phyloP scores from a whole-genome alignment of 148 eudicot genomes.

The Cornus suecica region DNA sequence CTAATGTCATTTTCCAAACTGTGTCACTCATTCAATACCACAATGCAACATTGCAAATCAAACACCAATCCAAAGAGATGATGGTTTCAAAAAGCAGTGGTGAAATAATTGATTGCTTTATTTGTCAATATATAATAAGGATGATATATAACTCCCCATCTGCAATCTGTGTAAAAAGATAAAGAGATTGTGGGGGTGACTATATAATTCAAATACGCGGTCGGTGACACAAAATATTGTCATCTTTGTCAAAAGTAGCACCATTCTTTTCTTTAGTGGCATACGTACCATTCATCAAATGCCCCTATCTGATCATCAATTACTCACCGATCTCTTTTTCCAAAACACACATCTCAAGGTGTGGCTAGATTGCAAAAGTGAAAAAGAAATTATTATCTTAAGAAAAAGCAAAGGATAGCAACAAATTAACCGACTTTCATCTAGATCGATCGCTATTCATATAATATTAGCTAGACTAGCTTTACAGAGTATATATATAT shows the following conservation, averaged over 20 bases:
- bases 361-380: not conserved
- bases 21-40: too few relatives aligned
- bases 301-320: not conserved
- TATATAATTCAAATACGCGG: slow-evolving; percentile 5
- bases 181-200: not conserved
- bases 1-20: too few relatives aligned
- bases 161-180: not conserved
- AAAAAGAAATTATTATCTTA: not conserved
- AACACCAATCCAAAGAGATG: too few relatives aligned
- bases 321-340: not conserved
- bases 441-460: too few relatives aligned
- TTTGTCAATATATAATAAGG: too few relatives aligned
- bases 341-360: not conserved
- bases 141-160: too few relatives aligned
- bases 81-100: not conserved
- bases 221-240: slow-evolving; percentile 33
- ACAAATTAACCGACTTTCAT: too few relatives aligned
- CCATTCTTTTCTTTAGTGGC: not conserved
- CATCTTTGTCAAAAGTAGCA: slow-evolving; percentile 31
- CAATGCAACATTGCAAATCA: too few relatives aligned
- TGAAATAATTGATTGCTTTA: not conserved
- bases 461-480: too few relatives aligned
- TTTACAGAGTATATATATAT: too few relatives aligned
- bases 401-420: not conserved
- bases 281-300: slow-evolving; percentile 2